phyloP scores from a whole-genome alignment of 768 basidiomycete genomes.

The Boletus fagicola region DNA sequence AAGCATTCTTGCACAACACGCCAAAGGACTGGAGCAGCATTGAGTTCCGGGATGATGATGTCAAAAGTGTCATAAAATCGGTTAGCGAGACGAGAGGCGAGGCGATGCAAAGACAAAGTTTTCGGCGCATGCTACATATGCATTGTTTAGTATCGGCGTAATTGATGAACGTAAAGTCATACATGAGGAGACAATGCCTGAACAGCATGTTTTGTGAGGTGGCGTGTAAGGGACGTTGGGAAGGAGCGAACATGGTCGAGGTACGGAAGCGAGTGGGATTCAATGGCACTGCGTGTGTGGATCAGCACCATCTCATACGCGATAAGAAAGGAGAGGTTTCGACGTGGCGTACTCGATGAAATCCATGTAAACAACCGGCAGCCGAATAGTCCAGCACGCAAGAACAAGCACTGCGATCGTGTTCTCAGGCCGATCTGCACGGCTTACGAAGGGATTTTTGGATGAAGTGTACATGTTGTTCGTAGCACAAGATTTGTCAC shows the following conservation, averaged over 20 bases:
- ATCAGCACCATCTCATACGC: constrained; percentile 5
- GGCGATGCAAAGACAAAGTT: constrained; percentile 53
- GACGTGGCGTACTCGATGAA: constrained; percentile 56
- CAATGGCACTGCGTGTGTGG: constrained; percentile 55
- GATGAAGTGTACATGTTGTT: constrained; percentile 3
- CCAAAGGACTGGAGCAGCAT: constrained; percentile 78
- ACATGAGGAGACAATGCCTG: constrained; percentile 73
- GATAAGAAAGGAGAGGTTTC: background rate
- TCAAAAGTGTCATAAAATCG: constrained; percentile 52
- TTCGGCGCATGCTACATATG: constrained; percentile 61
- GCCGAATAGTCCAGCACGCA: constrained; percentile 75
- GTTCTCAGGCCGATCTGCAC: constrained; percentile 42
- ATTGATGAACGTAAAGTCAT: constrained; percentile 12
- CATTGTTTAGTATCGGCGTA: constrained; percentile 13
- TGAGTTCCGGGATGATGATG: constrained; percentile 68
- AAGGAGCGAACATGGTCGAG: constrained; percentile 66
- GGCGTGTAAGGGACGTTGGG: constrained; percentile 57
- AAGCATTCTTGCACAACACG: constrained; percentile 58
- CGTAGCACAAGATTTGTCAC: constrained; percentile 14
- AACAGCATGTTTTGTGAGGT: constrained; percentile 70
- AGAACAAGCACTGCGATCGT: constrained; percentile 69
- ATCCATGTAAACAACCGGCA: constrained; percentile 76
- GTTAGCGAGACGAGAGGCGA: constrained; percentile 61
- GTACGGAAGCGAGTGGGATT: constrained; percentile 76
- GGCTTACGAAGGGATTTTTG: constrained; percentile 21